Evolutionary conservation across 2,329 filamentous ascomycete genomes (phyloP).

Genomic region (Macrophomina pseudophaseolina): DNA sequence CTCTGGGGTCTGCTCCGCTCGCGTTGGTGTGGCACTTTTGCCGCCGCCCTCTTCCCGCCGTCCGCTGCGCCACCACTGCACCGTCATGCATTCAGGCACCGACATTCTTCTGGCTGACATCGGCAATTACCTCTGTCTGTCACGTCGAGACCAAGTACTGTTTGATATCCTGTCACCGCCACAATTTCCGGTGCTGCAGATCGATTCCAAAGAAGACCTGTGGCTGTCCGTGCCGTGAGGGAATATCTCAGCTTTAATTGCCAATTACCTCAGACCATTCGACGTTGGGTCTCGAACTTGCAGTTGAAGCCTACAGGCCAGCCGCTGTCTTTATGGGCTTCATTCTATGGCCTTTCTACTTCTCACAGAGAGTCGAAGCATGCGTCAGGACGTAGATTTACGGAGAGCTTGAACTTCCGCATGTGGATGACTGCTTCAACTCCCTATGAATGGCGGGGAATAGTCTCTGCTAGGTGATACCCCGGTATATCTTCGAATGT

Average conservation of each 20-base stretch:
- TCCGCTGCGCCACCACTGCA: constrained; percentile 14
- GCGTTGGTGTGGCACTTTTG: neutral
- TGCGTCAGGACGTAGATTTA: too few relatives aligned
- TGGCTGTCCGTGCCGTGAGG: constrained; percentile 9
- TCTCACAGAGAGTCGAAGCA: too few relatives aligned
- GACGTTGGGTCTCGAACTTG: too few relatives aligned
- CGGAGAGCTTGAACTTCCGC: too few relatives aligned
- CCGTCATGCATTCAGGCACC: constrained; percentile 17
- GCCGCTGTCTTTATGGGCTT: too few relatives aligned
- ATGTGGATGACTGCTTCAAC: too few relatives aligned
- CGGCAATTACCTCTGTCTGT: neutral
- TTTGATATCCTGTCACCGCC: neutral
- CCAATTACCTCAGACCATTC: neutral
- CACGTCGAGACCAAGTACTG: neutral
- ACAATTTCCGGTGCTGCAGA: constrained; percentile 19
- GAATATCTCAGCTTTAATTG: neutral
- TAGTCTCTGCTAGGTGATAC: too few relatives aligned
- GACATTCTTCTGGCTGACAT: constrained; percentile 5
- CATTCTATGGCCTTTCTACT: too few relatives aligned
- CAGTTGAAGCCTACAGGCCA: too few relatives aligned
- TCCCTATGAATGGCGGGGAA: too few relatives aligned
- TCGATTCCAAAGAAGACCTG: constrained; percentile 2
- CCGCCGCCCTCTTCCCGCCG: neutral
- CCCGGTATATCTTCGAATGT: too few relatives aligned
- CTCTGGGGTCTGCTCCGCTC: neutral